Percentiles rank a stretch among this genome's conserved stretches.
Evolutionary conservation across 2,329 filamentous ascomycete species (phyloP).

Genomic region (Cladobotryum mycophilum): DNA sequence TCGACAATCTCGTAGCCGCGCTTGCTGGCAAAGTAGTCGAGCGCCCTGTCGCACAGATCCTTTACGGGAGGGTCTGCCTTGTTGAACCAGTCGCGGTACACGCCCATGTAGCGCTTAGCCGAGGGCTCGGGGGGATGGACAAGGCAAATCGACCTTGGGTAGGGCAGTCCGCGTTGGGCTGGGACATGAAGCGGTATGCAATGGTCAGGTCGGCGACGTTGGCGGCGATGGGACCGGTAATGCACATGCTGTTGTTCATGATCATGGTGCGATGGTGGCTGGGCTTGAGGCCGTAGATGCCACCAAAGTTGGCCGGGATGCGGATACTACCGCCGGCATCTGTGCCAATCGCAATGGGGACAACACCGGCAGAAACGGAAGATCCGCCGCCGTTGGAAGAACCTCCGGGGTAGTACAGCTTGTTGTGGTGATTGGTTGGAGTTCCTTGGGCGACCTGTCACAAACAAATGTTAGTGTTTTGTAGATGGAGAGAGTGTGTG

Average conservation of each 20-base stretch:
- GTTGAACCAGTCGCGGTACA: slow-evolving; percentile 50
- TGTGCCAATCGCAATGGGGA: slow-evolving; percentile 69
- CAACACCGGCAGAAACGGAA: slow-evolving; percentile 60
- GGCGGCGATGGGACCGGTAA: slow-evolving; percentile 69
- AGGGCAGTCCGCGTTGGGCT: slow-evolving; percentile 59
- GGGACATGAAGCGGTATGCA: slow-evolving; percentile 74
- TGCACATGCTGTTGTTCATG: slow-evolving; percentile 49
- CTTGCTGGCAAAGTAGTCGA: slow-evolving; percentile 51
- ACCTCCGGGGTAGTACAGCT: slow-evolving; percentile 70
- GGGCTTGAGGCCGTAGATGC: slow-evolving; percentile 75
- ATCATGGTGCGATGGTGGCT: slow-evolving; percentile 63
- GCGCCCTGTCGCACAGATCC: slow-evolving; percentile 52
- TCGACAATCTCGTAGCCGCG: slow-evolving; percentile 47
- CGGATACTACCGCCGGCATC: slow-evolving; percentile 73
- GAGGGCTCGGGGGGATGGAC: slow-evolving; percentile 39
- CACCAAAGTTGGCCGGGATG: slow-evolving; percentile 69
- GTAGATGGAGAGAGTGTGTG: too few relatives aligned
- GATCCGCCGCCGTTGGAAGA: slow-evolving; percentile 74
- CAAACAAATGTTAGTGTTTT: not conserved
- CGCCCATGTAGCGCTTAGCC: slow-evolving; percentile 59
- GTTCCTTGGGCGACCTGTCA: slow-evolving; percentile 59
- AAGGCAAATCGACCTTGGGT: slow-evolving; percentile 58
- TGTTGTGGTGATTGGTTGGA: slow-evolving; percentile 71
- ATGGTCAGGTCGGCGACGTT: slow-evolving; percentile 72
- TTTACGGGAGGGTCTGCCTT: slow-evolving; percentile 55